Evolutionary conservation across 352 stramenopile genomes (phyloP), one percentile per base, ranked within the genome.

Genomic region (Phytophthora tubulina): DNA sequence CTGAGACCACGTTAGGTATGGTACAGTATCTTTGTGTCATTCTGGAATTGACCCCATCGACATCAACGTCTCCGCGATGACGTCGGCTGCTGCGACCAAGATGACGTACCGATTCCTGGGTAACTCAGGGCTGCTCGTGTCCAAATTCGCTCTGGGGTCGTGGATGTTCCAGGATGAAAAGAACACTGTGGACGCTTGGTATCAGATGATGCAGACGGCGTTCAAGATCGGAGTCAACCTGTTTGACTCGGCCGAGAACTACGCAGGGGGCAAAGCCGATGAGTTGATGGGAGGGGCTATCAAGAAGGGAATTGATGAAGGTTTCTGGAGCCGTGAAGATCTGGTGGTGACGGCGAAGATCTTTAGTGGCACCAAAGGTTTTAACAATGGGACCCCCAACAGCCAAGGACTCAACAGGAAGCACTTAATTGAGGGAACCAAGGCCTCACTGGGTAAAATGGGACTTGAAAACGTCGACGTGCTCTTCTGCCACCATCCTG

Each of bases 401-500:
- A 46, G 39, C 14, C 39, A 46, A 15, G 39, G 39, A 46, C 39
- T 46, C 11, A 46, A 27, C 8, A 46, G 39, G 14, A 46, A 46
- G 39, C 39, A 46, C 39, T 46, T 46, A 7, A 46, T 46, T 21
- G 39, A 46, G 39, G 39, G 39, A 27, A 46, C 39, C 13, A 46
- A 81, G 32, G 49, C 75, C 0, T 80, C 79, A n/a, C 55, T 91
- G 13, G 59, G 76, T 58, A 75, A 78, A 27, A 48, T 90, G 27
- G 76, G 67, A 9, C 56, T 79, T 5, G 76, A 84, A 2, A 84
- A 86, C 51, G 80, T 91, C 10, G 84, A 91, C 49, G 48, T 91
- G 11, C 74, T 86, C 39, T 91, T 86, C 58, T 84, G 77, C 59
- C 82, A 90, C 49, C 81, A 79, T 46, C 72, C 80, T 10, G 84